phyloP scores from a whole-genome alignment of 352 stramenopile species.

The Phytophthora citricola region DNA sequence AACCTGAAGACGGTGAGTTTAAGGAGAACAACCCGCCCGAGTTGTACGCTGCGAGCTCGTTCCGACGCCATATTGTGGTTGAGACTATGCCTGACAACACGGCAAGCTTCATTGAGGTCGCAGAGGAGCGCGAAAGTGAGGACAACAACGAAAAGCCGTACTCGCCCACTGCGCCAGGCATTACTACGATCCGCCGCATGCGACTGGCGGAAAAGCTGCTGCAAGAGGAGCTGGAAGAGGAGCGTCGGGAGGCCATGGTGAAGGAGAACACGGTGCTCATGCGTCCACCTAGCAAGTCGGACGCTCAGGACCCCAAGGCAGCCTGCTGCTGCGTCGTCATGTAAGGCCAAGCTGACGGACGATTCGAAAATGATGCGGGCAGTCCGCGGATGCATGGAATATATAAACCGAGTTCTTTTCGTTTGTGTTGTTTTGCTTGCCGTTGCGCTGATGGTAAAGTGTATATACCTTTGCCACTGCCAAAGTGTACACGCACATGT shows the following conservation, averaged over 20 bases:
- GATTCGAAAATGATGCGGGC: conserved; percentile 17
- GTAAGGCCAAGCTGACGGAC: conserved; percentile 28
- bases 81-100: conserved; percentile 61
- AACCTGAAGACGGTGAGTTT: conserved; percentile 19
- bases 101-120: conserved; percentile 72
- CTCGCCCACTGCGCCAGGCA: conserved; percentile 67
- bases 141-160: conserved; percentile 57
- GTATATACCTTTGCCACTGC: conserved; percentile 7
- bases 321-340: conserved; percentile 72
- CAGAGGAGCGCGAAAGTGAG: conserved; percentile 46
- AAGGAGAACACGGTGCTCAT: conserved; percentile 59
- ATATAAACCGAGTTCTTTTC: conserved; percentile 29
- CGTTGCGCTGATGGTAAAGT: conserved; percentile 9
- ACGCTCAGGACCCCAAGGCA: conserved; percentile 32
- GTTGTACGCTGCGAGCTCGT: conserved; percentile 47
- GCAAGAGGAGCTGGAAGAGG: conserved; percentile 67
- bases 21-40: conserved; percentile 40
- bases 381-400: conserved; percentile 29
- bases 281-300: conserved; percentile 38
- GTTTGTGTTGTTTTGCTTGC: background rate
- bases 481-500: too few relatives aligned
- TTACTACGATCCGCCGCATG: conserved; percentile 72
- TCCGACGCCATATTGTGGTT: conserved; percentile 71
- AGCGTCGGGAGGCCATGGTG: conserved; percentile 56
- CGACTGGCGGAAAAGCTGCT: conserved; percentile 65